Evolutionary conservation across 1,284 basidiomycete genomes (phyloP).

Genomic region (Malassezia brasiliensis): DNA sequence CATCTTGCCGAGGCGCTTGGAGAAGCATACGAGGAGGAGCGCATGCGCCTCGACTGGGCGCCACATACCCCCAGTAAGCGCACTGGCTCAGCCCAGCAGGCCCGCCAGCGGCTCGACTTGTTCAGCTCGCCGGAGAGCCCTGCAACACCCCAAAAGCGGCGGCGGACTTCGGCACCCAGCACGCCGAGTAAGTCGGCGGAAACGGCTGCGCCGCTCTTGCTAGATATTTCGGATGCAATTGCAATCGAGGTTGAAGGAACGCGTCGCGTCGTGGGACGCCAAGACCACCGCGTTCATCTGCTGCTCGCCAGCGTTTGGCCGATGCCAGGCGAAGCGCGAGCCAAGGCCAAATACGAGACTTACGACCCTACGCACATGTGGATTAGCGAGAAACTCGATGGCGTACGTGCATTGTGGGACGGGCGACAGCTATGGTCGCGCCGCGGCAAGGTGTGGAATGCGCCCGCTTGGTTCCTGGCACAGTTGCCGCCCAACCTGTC

Average conservation of each 20-base stretch:
- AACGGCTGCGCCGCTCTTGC: background rate
- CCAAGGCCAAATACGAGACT: slow-evolving; percentile 53
- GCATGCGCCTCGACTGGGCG: slow-evolving; percentile 40
- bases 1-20: slow-evolving; percentile 58
- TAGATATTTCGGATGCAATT: background rate
- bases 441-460: slow-evolving; percentile 57
- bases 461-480: slow-evolving; percentile 58
- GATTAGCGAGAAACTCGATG: slow-evolving; percentile 58
- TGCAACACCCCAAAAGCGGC: background rate
- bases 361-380: slow-evolving; percentile 60
- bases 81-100: background rate
- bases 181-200: background rate
- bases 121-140: slow-evolving; percentile 8
- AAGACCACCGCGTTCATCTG: slow-evolving; percentile 33
- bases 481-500: slow-evolving; percentile 57
- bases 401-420: slow-evolving; percentile 56
- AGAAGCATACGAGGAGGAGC: slow-evolving; percentile 55
- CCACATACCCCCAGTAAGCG: background rate
- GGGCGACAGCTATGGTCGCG: slow-evolving; percentile 57
- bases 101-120: slow-evolving; percentile 13
- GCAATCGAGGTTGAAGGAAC: background rate
- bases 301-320: slow-evolving; percentile 58
- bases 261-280: background rate
- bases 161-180: background rate
- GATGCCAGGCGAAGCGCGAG: slow-evolving; percentile 18